These are phyloP conservation scores for Saprolegnia diclina DNA, from an alignment of 352 stramenopile genomes.

Conservation along the genomic window DNA sequence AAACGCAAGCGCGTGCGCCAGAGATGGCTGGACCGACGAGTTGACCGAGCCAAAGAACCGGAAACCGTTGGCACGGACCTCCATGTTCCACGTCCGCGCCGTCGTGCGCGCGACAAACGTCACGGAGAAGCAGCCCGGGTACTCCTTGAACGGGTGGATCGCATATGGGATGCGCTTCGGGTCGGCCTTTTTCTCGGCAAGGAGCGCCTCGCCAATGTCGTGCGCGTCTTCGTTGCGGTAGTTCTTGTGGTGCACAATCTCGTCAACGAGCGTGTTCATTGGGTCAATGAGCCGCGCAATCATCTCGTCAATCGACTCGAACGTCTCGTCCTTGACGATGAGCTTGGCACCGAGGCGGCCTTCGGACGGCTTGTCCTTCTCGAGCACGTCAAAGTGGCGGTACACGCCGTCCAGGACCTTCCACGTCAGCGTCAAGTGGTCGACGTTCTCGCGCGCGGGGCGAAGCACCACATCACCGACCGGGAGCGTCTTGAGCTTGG, in stretches of 20 bases:
- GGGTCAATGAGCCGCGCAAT: conserved; percentile 83
- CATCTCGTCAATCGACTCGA: conserved; percentile 85
- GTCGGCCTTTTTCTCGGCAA: conserved; percentile 86
- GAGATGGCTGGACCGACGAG: conserved; percentile 63
- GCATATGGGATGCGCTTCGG: conserved; percentile 78
- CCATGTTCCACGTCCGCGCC: conserved; percentile 80
- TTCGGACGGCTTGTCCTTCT: conserved; percentile 84
- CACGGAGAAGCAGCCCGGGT: conserved; percentile 85
- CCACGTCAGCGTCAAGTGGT: conserved; percentile 85
- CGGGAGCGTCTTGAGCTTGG: conserved; percentile 69
- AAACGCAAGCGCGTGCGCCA: conserved; percentile 79
- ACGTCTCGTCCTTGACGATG: conserved; percentile 82
- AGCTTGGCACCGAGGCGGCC: conserved; percentile 71
- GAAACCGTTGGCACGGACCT: conserved; percentile 78
- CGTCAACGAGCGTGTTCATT: conserved; percentile 84
- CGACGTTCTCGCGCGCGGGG: conserved; percentile 69
- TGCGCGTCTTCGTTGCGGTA: conserved; percentile 64
- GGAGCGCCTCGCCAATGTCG: conserved; percentile 77
- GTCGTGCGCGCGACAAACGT: conserved; percentile 81
- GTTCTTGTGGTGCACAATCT: conserved; percentile 85
- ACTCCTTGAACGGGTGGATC: conserved; percentile 80
- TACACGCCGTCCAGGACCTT: conserved; percentile 85
- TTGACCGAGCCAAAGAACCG: conserved; percentile 85
- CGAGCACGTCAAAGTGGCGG: conserved; percentile 82
- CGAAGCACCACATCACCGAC: conserved; percentile 82